Evolutionary conservation across 2,329 filamentous ascomycete species (phyloP).

Genomic region (Colletotrichum sp.): DNA sequence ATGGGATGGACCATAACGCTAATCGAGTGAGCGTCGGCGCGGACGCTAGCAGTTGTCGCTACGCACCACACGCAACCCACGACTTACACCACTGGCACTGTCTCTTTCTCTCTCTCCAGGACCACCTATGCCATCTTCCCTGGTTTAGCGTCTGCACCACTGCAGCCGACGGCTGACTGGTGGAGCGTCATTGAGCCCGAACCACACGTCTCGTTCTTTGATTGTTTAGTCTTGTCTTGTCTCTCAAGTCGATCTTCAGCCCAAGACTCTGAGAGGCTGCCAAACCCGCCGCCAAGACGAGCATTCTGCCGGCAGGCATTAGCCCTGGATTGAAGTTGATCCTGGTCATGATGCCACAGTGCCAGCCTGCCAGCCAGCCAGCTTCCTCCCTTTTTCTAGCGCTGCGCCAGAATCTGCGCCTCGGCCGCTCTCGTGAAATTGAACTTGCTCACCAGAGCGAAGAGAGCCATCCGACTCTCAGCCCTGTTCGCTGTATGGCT

Average conservation of each 20-base stretch:
- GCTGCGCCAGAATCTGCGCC: conserved; percentile 1
- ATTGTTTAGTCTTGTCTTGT: conserved; percentile 3
- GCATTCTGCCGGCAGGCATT: conserved; percentile 16
- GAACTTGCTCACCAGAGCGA: background rate
- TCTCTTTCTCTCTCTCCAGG: background rate
- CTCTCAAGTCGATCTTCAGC: background rate
- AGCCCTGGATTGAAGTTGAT: background rate
- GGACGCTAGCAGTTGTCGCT: background rate
- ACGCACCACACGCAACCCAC: background rate
- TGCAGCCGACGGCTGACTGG: conserved; percentile 10
- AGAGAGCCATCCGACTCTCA: background rate
- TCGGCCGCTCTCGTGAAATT: conserved; percentile 1
- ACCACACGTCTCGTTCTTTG: conserved; percentile 1
- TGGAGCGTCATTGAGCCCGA: conserved; percentile 9
- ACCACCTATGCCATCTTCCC: background rate
- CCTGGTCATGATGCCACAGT: conserved; percentile 7
- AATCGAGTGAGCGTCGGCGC: background rate
- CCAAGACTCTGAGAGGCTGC: conserved; percentile 15
- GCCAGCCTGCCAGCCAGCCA: background rate
- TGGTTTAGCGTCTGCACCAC: conserved; percentile 6
- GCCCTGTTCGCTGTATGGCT: background rate
- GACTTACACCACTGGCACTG: background rate
- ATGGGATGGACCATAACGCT: background rate
- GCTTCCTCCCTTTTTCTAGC: conserved; percentile 6
- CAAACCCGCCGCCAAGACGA: conserved; percentile 18